Base-by-base conservation (phyloP, 768 basidiomycete genomes). In the Tricholomella constricta region DNA sequence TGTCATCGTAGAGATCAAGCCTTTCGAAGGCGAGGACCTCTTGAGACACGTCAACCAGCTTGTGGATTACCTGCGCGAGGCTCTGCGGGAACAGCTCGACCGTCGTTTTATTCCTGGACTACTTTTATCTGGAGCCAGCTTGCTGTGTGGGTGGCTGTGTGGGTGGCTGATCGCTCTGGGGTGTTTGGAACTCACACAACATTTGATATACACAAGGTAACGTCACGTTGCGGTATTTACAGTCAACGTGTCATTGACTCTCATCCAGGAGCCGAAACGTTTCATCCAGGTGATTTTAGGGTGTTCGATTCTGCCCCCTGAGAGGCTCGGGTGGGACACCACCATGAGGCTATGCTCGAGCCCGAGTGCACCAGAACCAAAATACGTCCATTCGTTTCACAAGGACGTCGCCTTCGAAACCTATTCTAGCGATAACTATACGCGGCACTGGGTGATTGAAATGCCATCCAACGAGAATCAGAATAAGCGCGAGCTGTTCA, bases 201-300 rank as follows among this genome's bases (percentile, higher is more conserved):
- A 9, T 37, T 55, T 14, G 25, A 55, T 40, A 48, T 58, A n/a
- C 49, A 55, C n/a, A 15, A 52, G 52, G 56, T 54, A n/a, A 10
- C n/a, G n/a, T n/a, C n/a, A n/a, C n/a, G n/a, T 23, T 25, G 22
- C 27, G 35, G n/a, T n/a, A n/a, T 5, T 22, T n/a, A n/a, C n/a
- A n/a, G n/a, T n/a, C n/a, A n/a, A n/a, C n/a, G n/a, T n/a, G n/a
- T n/a, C n/a, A n/a, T 20, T 51, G 6, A 4, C 7, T 10, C 26
- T 19, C 11, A 19, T 3, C 17, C 22, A 34, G n/a, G 50, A n/a
- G n/a, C n/a, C n/a, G n/a, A n/a, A n/a, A n/a, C n/a, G n/a, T n/a
- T n/a, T n/a, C n/a, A n/a, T n/a, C n/a, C n/a, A n/a, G n/a, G n/a
- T n/a, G n/a, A n/a, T n/a, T n/a, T n/a, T n/a, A n/a, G n/a, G n/a